Conservation (phyloP, 352 stramenopile species). For the Phytopythium delawarense region DNA sequence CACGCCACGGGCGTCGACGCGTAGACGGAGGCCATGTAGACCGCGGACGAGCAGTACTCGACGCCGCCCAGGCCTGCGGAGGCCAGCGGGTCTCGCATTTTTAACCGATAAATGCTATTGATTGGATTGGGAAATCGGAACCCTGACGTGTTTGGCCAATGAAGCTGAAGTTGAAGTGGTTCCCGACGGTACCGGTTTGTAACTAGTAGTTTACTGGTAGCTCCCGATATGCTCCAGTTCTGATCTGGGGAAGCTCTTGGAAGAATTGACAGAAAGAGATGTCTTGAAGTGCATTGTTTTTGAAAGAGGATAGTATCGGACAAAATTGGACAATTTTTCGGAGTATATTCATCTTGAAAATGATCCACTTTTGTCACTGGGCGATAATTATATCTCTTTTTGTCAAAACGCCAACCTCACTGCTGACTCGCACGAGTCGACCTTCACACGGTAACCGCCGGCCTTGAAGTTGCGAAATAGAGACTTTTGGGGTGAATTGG, state of each 20-base stretch:
- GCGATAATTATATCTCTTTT: neutral
- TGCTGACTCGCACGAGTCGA: neutral
- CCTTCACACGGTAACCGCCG: neutral
- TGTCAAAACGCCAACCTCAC: neutral
- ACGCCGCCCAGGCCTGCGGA: neutral
- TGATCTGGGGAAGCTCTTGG: no score
- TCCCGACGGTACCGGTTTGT: no score
- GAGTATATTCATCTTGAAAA: no score
- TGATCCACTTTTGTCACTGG: no score
- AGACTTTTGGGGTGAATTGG: neutral
- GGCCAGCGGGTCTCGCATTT: neutral
- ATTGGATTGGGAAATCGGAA: neutral
- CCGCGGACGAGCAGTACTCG: neutral
- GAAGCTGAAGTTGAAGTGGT: no score
- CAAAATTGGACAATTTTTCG: no score
- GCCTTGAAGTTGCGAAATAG: constrained; percentile 1
- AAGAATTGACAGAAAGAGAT: no score
- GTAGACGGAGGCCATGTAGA: constrained; percentile 8
- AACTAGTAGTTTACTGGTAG: no score
- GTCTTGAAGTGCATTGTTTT: no score
- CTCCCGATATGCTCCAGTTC: no score
- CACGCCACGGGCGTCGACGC: constrained; percentile 76
- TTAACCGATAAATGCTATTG: constrained; percentile 1
- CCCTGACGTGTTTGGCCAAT: no score
- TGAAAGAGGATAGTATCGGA: no score